Conservation (phyloP, 2,329 filamentous ascomycete species). For the Leptographium procerum region DNA sequence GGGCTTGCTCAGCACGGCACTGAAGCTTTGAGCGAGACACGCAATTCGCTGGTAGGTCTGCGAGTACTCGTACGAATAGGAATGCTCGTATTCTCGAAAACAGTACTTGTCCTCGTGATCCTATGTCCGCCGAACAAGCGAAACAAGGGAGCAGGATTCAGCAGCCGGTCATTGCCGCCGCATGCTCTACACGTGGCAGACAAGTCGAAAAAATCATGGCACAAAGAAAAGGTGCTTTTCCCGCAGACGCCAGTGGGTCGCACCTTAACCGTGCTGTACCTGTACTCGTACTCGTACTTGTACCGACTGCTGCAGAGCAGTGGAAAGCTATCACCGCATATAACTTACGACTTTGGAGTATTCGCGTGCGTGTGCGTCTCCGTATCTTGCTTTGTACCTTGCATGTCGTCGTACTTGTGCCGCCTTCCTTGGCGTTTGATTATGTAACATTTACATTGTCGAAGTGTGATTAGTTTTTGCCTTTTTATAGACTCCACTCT, state of each 20-base stretch:
- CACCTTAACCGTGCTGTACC: no score
- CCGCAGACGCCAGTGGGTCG: neutral
- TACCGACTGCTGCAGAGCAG: neutral
- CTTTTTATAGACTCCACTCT: no score
- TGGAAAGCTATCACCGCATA: neutral
- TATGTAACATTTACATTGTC: no score
- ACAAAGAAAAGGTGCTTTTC: neutral
- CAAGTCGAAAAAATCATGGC: neutral
- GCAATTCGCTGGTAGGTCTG: neutral
- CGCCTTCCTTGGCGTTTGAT: neutral
- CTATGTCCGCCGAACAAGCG: neutral
- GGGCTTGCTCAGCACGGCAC: no score
- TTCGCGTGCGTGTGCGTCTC: neutral
- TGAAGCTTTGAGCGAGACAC: neutral
- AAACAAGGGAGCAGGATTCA: neutral
- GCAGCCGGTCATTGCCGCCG: neutral
- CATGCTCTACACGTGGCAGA: constrained; percentile 4
- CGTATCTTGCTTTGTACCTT: neutral
- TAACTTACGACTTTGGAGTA: neutral
- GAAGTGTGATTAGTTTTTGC: neutral
- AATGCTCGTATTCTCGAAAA: neutral
- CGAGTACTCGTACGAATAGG: neutral
- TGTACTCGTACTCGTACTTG: no score
- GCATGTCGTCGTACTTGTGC: neutral
- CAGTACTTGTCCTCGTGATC: neutral